Base-by-base conservation (phyloP, 306 rosid genomes). In the Herpetospermum pedunculosum region DNA sequence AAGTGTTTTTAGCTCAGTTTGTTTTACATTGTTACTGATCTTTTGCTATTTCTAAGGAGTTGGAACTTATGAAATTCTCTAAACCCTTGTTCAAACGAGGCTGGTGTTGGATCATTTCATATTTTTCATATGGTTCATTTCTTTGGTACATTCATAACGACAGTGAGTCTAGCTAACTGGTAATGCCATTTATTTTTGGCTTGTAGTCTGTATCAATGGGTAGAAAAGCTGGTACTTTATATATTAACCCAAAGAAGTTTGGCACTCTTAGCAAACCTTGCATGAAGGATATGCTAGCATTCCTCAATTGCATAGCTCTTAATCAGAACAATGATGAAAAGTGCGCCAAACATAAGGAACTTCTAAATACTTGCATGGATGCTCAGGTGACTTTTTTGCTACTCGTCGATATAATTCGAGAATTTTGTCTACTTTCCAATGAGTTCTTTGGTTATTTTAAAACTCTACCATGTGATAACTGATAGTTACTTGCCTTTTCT, bases 241-340 rank as follows among this genome's bases (percentile, higher is more conserved):
- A 67, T 76, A 86, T 93, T 38, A 91, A 93, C 69, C 82, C 96
- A 16, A 91, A 90, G 88, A 93, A 77, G 79, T 93, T 90, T 76
- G 84, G 90, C 25, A 30, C 83, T 10, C 86, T 93, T 75, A 83
- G 82, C 72, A 93, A 93, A 80, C 97, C 97, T 65, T 93, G 97
- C 88, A 93, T 89, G 96, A 85, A 84, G 88, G 98, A 93, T 75
- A 90, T 91, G 98, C 25, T 77, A 41, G 4, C 83, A 70, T 89
- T 93, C 75, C 93, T 93, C 85, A 93, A 47, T 62, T 91, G 98
- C 79, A 62, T 93, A 87, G 76, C 92, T 58, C 75, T 80, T 11
- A 83, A 74, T 84, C 80, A 81, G 2, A 80, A 71, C 76, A 63
- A 64, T 53, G 71, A 18, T 21, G 89, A 87, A 0, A 85, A 81